Conservation (phyloP, 495 filamentous ascomycete species). For the Aspergillus conjunctus region DNA sequence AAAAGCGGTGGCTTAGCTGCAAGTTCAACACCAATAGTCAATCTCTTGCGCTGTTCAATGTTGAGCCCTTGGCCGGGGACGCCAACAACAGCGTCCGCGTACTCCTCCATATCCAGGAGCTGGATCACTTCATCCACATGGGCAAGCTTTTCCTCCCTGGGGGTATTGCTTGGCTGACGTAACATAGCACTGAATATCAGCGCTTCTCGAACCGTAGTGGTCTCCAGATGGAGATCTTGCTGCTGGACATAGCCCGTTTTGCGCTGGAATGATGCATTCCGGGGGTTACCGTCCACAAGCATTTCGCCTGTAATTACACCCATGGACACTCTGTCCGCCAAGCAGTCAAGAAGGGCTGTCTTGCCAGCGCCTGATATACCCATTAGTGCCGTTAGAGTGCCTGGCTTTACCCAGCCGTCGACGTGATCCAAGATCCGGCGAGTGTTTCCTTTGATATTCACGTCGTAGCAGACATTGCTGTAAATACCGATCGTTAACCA, state of each 20-base stretch:
- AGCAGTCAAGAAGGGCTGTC: slow-evolving; percentile 59
- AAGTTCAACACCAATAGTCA: slow-evolving; percentile 84
- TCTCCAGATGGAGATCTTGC: slow-evolving; percentile 85
- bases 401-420: slow-evolving; percentile 67
- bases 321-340: slow-evolving; percentile 52
- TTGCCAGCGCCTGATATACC: slow-evolving; percentile 60
- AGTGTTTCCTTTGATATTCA: slow-evolving; percentile 54
- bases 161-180: slow-evolving; percentile 72
- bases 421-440: slow-evolving; percentile 59
- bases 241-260: slow-evolving; percentile 96
- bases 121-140: slow-evolving; percentile 92
- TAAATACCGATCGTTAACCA: too few relatives aligned
- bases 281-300: slow-evolving; percentile 51
- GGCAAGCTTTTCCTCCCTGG: slow-evolving; percentile 81
- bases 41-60: slow-evolving; percentile 80
- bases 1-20: slow-evolving; percentile 72
- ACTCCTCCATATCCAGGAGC: slow-evolving; percentile 75
- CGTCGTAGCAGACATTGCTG: slow-evolving; percentile 68
- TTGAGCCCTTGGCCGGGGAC: slow-evolving; percentile 60
- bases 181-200: slow-evolving; percentile 81
- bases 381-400: slow-evolving; percentile 66
- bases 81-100: slow-evolving; percentile 35
- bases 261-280: slow-evolving; percentile 79
- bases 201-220: slow-evolving; percentile 80
- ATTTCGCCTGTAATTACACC: slow-evolving; percentile 56